Evolutionary conservation across 2,329 filamentous ascomycete genomes (phyloP), one percentile per base, ranked within the genome.

Genomic region (Botryotinia globosa): DNA sequence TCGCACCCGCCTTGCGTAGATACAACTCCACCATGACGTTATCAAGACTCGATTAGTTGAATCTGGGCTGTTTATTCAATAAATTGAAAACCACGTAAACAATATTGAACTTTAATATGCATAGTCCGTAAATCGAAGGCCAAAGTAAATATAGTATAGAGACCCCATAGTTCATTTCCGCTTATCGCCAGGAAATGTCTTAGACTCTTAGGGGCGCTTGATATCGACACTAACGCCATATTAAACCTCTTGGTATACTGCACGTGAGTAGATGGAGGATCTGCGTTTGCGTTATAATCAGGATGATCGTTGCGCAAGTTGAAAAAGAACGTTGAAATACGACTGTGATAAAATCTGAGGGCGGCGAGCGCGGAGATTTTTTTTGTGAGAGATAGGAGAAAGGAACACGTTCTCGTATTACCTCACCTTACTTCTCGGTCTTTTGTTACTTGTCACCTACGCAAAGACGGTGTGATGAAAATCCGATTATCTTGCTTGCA

Each of bases 401-500:
- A 65, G 45, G 51, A 48, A 54, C 25, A 42, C 25, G 45, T 39
- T 66, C 64, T 66, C 32, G 64, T 66, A 39, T 66, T 29, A 54
- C 64, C 42, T 66, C 44, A 54, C 32, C 64, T 54, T 14, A 42
- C 39, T 0, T 34, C 44, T 54, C 18, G 1, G 29, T 12, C 2
- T 10, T 37, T 37, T n/a, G 44, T 56, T 29, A 29, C 56, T 45
- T 45, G 42, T 69, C 45, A 39, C 45, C 22, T 62, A 12, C 37
- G 56, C 56, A 69, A 69, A 69, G 67, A 69, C 67, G 67, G 67
- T 69, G 67, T 62, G 67, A 69, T 62, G 42, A 61, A 48, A 63
- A 69, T 44, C 54, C 39, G 29, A 48, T 51, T 56, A 37, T 66
- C 63, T 37, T 51, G 67, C 67, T 54, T 66, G 45, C 37, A 39